Evolutionary conservation across 208 protist species (phyloP).

Genomic region (Plasmodiophora brassicae): DNA sequence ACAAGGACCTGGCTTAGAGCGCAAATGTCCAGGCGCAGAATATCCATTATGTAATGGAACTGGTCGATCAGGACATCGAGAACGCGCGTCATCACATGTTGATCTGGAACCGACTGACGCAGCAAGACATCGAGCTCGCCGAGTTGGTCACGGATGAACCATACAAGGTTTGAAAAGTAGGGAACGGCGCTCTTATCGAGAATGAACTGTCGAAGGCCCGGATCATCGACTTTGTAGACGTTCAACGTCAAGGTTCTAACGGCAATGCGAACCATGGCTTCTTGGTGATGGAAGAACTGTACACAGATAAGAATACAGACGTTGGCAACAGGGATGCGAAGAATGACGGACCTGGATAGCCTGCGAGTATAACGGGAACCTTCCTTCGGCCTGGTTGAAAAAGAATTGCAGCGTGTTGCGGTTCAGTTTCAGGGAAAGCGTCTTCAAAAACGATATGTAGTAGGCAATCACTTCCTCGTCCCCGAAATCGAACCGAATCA

Average conservation of each 20-base stretch:
- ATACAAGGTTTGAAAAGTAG: constrained; percentile 74
- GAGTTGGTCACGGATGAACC: constrained; percentile 63
- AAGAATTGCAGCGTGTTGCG: constrained; percentile 72
- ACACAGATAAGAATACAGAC: not conserved
- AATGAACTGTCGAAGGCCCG: constrained; percentile 60
- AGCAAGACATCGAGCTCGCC: not conserved
- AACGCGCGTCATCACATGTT: not conserved
- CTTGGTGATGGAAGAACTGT: constrained; percentile 74
- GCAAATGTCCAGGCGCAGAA: constrained; percentile 56
- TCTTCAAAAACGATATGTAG: constrained; percentile 78
- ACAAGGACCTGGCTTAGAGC: constrained; percentile 49
- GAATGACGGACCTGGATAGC: constrained; percentile 52
- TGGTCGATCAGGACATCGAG: constrained; percentile 65
- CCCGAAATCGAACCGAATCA: constrained; percentile 71
- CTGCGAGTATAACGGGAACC: constrained; percentile 73
- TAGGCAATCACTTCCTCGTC: constrained; percentile 76
- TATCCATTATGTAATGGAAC: constrained; percentile 70
- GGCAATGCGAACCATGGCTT: constrained; percentile 72
- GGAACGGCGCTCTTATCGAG: constrained; percentile 58
- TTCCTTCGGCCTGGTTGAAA: constrained; percentile 58
- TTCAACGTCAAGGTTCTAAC: constrained; percentile 73
- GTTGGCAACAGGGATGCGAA: not conserved
- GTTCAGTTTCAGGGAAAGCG: constrained; percentile 71
- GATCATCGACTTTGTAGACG: constrained; percentile 67
- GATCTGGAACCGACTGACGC: not conserved